phyloP scores from a whole-genome alignment of 164 flowering plant genomes.

The Stephania japonica region DNA sequence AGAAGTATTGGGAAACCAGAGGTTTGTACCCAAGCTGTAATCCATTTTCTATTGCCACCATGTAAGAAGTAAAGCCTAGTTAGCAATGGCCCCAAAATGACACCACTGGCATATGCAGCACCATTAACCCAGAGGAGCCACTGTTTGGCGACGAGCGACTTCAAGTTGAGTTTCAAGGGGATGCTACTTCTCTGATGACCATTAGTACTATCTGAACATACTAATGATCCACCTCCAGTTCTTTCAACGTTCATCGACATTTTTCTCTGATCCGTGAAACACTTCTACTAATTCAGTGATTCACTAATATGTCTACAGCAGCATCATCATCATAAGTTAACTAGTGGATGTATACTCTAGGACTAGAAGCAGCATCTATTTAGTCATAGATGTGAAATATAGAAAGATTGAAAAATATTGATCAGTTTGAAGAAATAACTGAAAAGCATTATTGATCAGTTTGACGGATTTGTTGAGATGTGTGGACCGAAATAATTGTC shows the following conservation, averaged over 20 bases:
- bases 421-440: too few relatives aligned
- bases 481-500: too few relatives aligned
- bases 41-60: conserved; percentile 9
- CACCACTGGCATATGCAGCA: background rate
- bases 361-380: too few relatives aligned
- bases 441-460: too few relatives aligned
- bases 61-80: conserved; percentile 9
- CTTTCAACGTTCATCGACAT: background rate
- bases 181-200: background rate
- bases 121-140: conserved; percentile 6
- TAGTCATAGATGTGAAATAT: background rate
- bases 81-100: conserved; percentile 8
- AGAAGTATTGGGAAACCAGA: conserved; percentile 8
- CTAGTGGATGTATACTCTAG: too few relatives aligned
- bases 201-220: background rate
- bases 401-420: too few relatives aligned
- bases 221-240: background rate
- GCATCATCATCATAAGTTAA: too few relatives aligned
- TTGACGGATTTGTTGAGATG: too few relatives aligned
- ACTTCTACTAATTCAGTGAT: too few relatives aligned
- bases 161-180: background rate
- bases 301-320: too few relatives aligned
- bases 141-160: background rate
- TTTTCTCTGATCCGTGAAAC: background rate
- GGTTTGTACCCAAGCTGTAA: conserved; percentile 6